Evolutionary conservation across 1,284 basidiomycete species (phyloP), one percentile per base, ranked within the genome.

Genomic region (Trichosporon sp.): DNA sequence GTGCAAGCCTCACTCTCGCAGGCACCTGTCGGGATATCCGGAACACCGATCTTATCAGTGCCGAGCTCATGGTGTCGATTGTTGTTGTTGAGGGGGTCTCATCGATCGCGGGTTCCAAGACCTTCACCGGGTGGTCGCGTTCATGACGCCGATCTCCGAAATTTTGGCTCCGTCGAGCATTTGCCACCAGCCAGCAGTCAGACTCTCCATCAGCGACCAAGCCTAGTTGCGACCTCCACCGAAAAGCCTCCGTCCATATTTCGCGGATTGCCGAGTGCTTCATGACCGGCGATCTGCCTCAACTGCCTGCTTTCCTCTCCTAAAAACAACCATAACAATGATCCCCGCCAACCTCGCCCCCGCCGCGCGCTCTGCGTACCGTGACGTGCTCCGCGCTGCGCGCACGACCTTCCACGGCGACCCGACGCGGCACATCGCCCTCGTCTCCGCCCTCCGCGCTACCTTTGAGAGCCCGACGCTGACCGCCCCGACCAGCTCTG

Each of bases 401-500:
- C 73, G 80, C 7, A 73, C 78, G 16, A 84, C 83, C 3, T 84
- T 84, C 73, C 70, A 78, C 54, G 79, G 77, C 67, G 83, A 84
- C 71, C 74, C 76, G n/a, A 38, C 71, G 1, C 74, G 79, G 37
- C 79, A 80, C 68, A 59, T 74, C 10, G 77, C 77, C 31, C 71
- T 84, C 65, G 56, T 78, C 10, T 51, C 69, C 1, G 76, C 79
- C 11, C 71, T 83, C 54, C 78, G 82, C 32, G 61, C 73, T 35
- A 82, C 82, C 14, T 84, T 84, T 68, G 70, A 72, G 32, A 78
- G 76, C 0, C 82, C 82, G 11, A 81, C 79, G 2, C 75, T 84
- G 11, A 77, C 78, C 21, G 71, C 75, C 10, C 77, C 79, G 10
- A 40, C 59, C 21, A 26, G 71, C 38, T 35, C 19, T 5, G 54